These are phyloP conservation scores for Xylariaceae sp. DNA, from an alignment of 2,329 filamentous ascomycete species.

Conservation along the genomic window DNA sequence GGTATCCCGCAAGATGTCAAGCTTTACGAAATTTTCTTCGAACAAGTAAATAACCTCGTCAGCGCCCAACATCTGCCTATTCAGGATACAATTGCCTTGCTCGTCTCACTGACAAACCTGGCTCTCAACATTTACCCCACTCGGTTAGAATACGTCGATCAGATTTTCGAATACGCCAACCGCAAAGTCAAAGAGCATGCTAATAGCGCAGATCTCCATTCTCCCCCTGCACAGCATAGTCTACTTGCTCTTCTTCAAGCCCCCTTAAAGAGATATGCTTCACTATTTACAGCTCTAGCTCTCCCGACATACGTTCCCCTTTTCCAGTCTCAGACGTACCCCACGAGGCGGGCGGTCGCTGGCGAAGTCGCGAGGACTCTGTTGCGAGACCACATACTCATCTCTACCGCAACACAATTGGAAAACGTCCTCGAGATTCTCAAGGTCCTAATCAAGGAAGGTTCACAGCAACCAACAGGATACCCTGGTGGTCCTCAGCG, in stretches of 20 bases:
- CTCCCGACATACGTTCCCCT: constrained; percentile 89
- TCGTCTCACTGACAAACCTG: constrained; percentile 91
- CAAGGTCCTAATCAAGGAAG: constrained; percentile 90
- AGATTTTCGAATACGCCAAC: constrained; percentile 84
- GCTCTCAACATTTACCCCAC: constrained; percentile 95
- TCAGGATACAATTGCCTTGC: constrained; percentile 86
- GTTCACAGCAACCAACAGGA: constrained; percentile 74
- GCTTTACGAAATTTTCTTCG: constrained; percentile 95
- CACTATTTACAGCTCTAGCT: constrained; percentile 92
- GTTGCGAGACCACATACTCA: constrained; percentile 75
- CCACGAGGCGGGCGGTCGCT: constrained; percentile 84
- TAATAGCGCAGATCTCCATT: constrained; percentile 94
- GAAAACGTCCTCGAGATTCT: constrained; percentile 86
- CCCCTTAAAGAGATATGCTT: constrained; percentile 83
- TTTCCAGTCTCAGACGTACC: constrained; percentile 86
- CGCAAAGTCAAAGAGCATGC: constrained; percentile 82
- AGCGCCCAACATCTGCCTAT: constrained; percentile 87
- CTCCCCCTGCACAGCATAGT: constrained; percentile 78
- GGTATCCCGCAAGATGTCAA: constrained; percentile 73
- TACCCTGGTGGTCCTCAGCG: constrained; percentile 79
- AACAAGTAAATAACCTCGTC: constrained; percentile 89
- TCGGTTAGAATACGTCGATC: constrained; percentile 88
- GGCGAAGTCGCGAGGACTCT: constrained; percentile 80
- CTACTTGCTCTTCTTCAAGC: constrained; percentile 86
- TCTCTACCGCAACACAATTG: constrained; percentile 72